These are phyloP conservation scores for Mucuna pruriens DNA, from an alignment of 306 rosid species.

Conservation along the genomic window DNA sequence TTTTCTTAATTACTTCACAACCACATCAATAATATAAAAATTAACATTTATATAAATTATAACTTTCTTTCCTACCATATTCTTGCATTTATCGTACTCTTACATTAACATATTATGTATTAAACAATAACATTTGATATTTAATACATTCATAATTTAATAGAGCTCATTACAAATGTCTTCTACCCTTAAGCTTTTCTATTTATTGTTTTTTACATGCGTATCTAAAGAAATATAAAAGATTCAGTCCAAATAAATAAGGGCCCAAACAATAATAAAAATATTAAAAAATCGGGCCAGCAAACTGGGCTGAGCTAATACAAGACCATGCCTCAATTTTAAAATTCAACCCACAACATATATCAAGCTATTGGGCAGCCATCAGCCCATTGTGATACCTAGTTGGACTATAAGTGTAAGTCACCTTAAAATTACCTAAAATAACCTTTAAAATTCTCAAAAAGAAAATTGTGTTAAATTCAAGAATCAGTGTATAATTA, in stretches of 20 bases:
- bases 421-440: background rate
- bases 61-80: background rate
- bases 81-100: background rate
- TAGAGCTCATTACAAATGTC: background rate
- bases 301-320: background rate
- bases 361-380: background rate
- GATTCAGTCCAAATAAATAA: background rate
- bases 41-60: background rate
- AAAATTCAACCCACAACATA: background rate
- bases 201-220: background rate
- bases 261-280: background rate
- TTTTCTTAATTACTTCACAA: background rate
- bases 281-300: background rate
- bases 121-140: background rate
- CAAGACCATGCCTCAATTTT: background rate
- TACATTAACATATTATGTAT: background rate
- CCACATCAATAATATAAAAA: slow-evolving; percentile 3
- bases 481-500: background rate
- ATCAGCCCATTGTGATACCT: background rate
- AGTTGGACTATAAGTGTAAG: background rate
- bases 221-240: background rate
- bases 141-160: background rate
- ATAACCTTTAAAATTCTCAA: background rate
- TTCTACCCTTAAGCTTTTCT: background rate
- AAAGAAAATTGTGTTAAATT: background rate